Base-by-base conservation (phyloP, 225 moss, liverwort and hornwort species). In the Bryoerythrophyllum caledonicum region DNA sequence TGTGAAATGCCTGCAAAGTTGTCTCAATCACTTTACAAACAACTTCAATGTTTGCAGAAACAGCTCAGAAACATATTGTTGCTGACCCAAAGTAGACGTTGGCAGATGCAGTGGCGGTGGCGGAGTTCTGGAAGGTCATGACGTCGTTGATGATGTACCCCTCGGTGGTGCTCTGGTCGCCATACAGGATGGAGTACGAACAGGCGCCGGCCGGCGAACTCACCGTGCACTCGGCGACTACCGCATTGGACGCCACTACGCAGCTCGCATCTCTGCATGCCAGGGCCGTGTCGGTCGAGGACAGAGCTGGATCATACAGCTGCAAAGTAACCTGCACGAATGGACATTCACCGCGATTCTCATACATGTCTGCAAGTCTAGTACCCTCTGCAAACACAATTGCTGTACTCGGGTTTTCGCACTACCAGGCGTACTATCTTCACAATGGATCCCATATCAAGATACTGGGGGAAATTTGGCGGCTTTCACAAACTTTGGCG, bases 121-220 rank as follows among this genome's bases (percentile, higher is more conserved):
- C 68, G 32, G 79, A 74, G 54, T 86, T 86, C 26, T 73, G 65
- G 70, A 76, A 91, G 16, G 86, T 89, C 25, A 94, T 7, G 1
- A 73, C 23, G 68, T 94, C 94, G 41, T 66, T 51, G 13, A 94
- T 80, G 58, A 92, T 67, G 58, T 90, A 90, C 6, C 94, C 94
- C 55, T 37, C 59, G 62, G 90, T 80, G 49, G 63, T 79, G 82
- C 92, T 92, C 8, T 68, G 67, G 32, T 92, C 90, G 23, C 89
- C 90, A 75, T 94, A 94, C 0, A 15, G 2, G 52, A 87, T 56
- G 1, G 3, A 11, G 73, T 94, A 94, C n/a, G 65, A 48, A 72
- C 94, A 92, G 6, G 34, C 73, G 59, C 68, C 10, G 10, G 55
- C 26, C 7, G 68, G 68, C 3, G 76, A 60, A 8, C 38, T 38